Conservation (phyloP, 2,329 filamentous ascomycete species). For the Diaporthe sp. region DNA sequence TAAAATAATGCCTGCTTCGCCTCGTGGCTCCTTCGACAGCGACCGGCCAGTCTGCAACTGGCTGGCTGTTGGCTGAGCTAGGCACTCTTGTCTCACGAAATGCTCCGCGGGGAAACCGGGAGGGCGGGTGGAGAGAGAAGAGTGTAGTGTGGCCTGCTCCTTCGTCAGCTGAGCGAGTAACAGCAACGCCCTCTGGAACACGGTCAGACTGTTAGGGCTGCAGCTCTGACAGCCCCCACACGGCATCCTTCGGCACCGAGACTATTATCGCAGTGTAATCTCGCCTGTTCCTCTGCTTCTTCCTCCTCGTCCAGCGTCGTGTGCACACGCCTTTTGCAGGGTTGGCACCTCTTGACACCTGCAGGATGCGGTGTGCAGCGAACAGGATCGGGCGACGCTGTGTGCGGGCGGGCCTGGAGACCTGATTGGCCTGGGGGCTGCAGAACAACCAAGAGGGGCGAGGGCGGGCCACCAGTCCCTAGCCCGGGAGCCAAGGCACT, state of each 20-base stretch:
- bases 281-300: neutral
- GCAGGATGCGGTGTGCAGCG: slow-evolving; percentile 32
- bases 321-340: no score
- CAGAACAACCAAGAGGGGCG: neutral
- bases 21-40: neutral
- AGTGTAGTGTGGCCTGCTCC: neutral
- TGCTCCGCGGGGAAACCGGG: neutral
- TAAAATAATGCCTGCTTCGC: neutral
- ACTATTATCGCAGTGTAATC: neutral
- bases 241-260: neutral
- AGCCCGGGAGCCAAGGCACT: slow-evolving; percentile 22
- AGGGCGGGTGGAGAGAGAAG: neutral
- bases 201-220: neutral
- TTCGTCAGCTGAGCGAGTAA: neutral
- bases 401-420: neutral
- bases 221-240: neutral
- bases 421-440: slow-evolving; percentile 27
- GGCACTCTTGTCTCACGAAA: neutral
- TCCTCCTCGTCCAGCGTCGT: neutral
- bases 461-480: neutral
- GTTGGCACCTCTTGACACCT: slow-evolving; percentile 13
- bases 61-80: neutral
- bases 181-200: neutral
- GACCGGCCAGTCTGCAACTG: neutral
- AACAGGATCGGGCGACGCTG: slow-evolving; percentile 22